Base-by-base conservation (phyloP, 2,329 filamentous ascomycete genomes). In the Sclerotinia glacialis region DNA sequence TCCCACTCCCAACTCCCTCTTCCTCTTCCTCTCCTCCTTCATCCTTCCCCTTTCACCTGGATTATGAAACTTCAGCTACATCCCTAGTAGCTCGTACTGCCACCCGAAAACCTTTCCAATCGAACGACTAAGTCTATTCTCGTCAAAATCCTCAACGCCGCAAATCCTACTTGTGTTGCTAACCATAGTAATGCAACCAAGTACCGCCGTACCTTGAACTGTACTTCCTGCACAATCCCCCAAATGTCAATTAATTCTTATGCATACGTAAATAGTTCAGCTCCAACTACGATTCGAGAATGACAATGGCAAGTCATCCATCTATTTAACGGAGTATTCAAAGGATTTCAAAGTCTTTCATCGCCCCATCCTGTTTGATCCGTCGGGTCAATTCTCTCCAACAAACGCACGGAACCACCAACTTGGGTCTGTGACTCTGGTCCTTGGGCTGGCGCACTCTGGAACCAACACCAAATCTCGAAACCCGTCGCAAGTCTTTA, bases 401-500 rank as follows among this genome's bases (percentile, higher is more conserved):
- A 5, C 34, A 18, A 56, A 14, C 14, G 53, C 53, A 56, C 53
- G 53, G 53, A 56, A 40, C n/a, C n/a, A n/a, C n/a, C n/a, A n/a
- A n/a, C 53, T 26, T 56, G 34, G 34, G 53, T 40, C n/a, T 40
- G 34, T 12, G n/a, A 21, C 44, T 46, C 37, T 40, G 12, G 37
- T 40, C 37, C 37, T 46, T n/a, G 44, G 44, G 44, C 16, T 46
- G 14, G 53, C 12, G 21, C 12, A 23, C 37, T 23, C 42, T 56
- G 40, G 53, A 55, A 55, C 31, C 52, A n/a, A 55, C 34, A 21
- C n/a, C 34, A 40, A 55, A 49, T 16, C 0, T 14, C 21, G n/a
- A 23, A 11, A 55, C 23, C n/a, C n/a, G 34, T 56, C 34, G 37
- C 54, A 56, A 26, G 34, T 21, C n/a, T 56, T 56, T 56, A 56